Percentiles rank a stretch among this genome's conserved stretches.
These are phyloP conservation scores for Paracamarosporium sp. DNA, from an alignment of 2,329 filamentous ascomycete species.

Conservation along the genomic window DNA sequence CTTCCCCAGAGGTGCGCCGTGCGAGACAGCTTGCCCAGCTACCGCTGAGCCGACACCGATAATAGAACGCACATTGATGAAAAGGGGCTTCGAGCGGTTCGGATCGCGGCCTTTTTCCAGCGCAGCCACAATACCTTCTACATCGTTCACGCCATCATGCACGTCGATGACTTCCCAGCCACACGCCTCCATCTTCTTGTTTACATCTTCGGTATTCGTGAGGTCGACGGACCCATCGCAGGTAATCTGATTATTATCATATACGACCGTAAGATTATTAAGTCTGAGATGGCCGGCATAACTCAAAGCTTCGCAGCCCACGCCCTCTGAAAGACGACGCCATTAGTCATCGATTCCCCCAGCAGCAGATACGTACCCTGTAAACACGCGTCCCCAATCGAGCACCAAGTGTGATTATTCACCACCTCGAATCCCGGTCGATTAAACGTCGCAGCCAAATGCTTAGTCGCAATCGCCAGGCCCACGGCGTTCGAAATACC, in stretches of 20 bases:
- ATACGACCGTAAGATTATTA: constrained; percentile 64
- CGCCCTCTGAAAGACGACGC: constrained; percentile 58
- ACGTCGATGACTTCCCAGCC: constrained; percentile 65
- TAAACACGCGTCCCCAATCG: constrained; percentile 63
- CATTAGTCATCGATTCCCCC: too few relatives aligned
- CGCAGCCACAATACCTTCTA: constrained; percentile 55
- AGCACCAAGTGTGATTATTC: constrained; percentile 62
- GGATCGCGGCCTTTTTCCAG: constrained; percentile 53
- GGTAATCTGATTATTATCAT: constrained; percentile 68
- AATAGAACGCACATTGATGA: constrained; percentile 62
- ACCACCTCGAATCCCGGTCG: constrained; percentile 55
- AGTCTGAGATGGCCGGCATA: constrained; percentile 63
- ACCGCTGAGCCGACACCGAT: constrained; percentile 58
- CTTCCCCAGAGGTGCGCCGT: constrained; percentile 63
- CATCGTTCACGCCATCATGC: constrained; percentile 59
- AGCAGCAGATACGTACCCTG: constrained; percentile 33
- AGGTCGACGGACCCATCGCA: constrained; percentile 64
- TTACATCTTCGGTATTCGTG: constrained; percentile 63
- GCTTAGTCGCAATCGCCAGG: constrained; percentile 63
- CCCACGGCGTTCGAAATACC: constrained; percentile 66
- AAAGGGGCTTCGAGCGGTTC: constrained; percentile 57
- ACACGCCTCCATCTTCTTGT: constrained; percentile 63
- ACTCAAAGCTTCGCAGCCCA: constrained; percentile 63
- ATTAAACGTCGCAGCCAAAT: constrained; percentile 62
- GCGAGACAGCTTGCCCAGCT: constrained; percentile 58